phyloP scores from a whole-genome alignment of 306 rosid species.

The Rosa persica region DNA sequence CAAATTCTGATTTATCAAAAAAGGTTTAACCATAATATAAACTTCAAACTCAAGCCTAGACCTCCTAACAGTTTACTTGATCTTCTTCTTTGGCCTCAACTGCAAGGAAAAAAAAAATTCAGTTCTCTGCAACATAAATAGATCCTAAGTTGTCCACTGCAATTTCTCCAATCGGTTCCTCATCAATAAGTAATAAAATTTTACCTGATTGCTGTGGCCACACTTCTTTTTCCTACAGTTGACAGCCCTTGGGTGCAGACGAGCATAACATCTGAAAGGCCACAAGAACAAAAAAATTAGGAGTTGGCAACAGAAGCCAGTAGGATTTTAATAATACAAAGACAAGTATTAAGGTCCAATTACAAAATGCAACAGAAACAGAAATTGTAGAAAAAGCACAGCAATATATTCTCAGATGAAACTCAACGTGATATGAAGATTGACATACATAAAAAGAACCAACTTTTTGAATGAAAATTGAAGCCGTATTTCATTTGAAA shows the following conservation, averaged over 20 bases:
- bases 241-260: conserved; percentile 78
- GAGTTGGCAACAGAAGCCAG: background rate
- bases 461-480: no score
- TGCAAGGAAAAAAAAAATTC: conserved; percentile 27
- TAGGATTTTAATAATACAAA: no score
- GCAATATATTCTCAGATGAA: no score
- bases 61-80: conserved; percentile 43
- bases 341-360: no score
- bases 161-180: background rate
- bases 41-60: background rate
- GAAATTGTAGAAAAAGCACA: background rate
- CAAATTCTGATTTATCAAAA: background rate
- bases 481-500: no score
- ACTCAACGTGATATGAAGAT: no score
- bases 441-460: no score
- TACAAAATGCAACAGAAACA: background rate
- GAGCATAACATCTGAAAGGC: conserved; percentile 63
- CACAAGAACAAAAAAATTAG: background rate
- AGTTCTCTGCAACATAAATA: background rate
- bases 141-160: background rate
- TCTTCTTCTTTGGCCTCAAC: conserved; percentile 91
- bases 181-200: background rate
- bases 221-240: conserved; percentile 85
- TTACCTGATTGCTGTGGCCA: conserved; percentile 82
- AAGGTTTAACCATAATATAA: background rate